These are phyloP conservation scores for Zea mays DNA, from an alignment of 176 grass and related monocot species.

Conservation along the genomic window DNA sequence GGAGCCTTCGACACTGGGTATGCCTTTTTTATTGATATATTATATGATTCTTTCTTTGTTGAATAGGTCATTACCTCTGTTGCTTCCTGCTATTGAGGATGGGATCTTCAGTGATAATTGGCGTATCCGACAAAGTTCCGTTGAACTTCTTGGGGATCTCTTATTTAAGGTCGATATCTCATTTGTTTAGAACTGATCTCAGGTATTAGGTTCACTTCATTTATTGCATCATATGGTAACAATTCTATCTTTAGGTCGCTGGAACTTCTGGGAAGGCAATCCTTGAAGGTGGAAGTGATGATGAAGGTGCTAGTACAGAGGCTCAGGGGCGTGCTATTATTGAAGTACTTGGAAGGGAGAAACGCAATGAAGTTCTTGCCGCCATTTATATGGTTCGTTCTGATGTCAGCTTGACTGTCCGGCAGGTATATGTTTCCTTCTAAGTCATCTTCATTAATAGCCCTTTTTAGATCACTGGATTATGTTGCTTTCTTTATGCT, in stretches of 20 bases:
- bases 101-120: constrained; percentile 98
- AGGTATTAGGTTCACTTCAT: constrained; percentile 11
- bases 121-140: constrained; percentile 93
- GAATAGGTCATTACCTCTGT: constrained; percentile 83
- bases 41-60: constrained; percentile 47
- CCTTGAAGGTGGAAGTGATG: constrained; percentile 95
- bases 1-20: too few species aligned
- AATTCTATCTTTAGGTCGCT: constrained; percentile 64
- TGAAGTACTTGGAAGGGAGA: constrained; percentile 84
- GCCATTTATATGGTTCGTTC: constrained; percentile 98
- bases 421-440: constrained; percentile 62
- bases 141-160: constrained; percentile 95
- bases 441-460: not conserved
- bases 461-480: not conserved
- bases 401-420: constrained; percentile 92
- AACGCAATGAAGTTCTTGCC: constrained; percentile 96
- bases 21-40: constrained; percentile 24
- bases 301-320: constrained; percentile 98
- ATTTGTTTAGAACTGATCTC: constrained; percentile 28
- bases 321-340: constrained; percentile 98
- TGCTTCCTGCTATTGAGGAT: constrained; percentile 95
- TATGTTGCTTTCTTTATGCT: not conserved
- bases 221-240: constrained; percentile 27
- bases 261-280: constrained; percentile 97
- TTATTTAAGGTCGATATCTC: constrained; percentile 76